These are phyloP conservation scores for Intubia oerlemansii DNA, from an alignment of 2,329 filamentous ascomycete species.

Conservation along the genomic window DNA sequence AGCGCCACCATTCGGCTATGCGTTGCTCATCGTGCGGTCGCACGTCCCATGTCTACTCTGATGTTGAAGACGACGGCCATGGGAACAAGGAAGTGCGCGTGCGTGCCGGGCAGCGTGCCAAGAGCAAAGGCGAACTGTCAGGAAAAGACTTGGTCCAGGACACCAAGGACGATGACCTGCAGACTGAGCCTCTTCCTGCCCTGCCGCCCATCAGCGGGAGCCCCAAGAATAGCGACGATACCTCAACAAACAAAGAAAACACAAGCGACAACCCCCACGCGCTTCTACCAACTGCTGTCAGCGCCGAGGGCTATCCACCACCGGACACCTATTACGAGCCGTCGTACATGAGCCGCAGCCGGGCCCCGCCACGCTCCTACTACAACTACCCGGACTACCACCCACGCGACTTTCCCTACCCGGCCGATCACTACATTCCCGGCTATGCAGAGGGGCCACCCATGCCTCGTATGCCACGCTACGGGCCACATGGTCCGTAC, in stretches of 20 bases:
- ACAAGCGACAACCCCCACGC: not conserved
- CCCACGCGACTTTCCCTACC: no score
- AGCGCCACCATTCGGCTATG: constrained; percentile 1
- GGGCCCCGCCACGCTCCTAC: no score
- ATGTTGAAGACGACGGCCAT: constrained; percentile 2
- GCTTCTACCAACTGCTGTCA: not conserved
- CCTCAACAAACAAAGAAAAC: not conserved
- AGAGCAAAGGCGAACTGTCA: not conserved
- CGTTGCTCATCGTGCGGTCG: constrained; percentile 5
- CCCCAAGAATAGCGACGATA: not conserved
- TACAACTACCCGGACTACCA: no score
- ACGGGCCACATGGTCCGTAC: no score
- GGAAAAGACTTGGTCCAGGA: not conserved
- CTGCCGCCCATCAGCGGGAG: constrained; percentile 1
- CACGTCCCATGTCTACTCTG: constrained; percentile 1
- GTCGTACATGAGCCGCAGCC: no score
- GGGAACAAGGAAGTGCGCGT: constrained; percentile 1
- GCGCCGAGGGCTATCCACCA: no score
- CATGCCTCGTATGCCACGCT: no score
- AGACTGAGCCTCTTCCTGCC: constrained; percentile 1
- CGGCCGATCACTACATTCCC: no score
- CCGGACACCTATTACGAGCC: no score
- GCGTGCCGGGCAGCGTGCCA: not conserved
- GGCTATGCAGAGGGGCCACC: no score
- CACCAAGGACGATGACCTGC: not conserved